Base-by-base conservation (phyloP, 2,329 filamentous ascomycete species). In the Xylariaceae sp. region DNA sequence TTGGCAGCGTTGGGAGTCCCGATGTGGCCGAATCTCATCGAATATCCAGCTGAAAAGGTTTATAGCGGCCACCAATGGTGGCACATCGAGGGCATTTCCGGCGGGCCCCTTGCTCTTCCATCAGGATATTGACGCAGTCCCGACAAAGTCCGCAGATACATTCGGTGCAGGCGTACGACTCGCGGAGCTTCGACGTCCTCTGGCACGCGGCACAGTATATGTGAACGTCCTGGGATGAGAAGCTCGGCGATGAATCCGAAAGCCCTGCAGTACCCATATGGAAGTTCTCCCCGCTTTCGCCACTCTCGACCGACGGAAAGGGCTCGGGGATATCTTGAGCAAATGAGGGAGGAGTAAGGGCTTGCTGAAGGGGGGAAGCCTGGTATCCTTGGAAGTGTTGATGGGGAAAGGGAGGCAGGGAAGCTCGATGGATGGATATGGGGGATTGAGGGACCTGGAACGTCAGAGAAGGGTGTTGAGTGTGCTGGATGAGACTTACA, bases 141-240 rank as follows among this genome's bases (percentile, higher is more conserved):
- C 81, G 77, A 59, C 92, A 96, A 31, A 96, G 73, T 12, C 89
- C 90, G 56, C 87, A 94, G 43, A 96, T 94, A 58, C 92, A 96
- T 59, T 95, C 89, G 1, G 89, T 94, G 58, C 90, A 96, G 15
- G 90, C 90, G 53, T 88, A 95, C 21, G 86, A 92, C 50, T 90
- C 83, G 51, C 79, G 81, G 17, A 96, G 65, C 9, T 80, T 65
- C 32, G 82, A 89, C 13, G 88, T 68, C 23, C 81, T 77, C 44
- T 85, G 79, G 54, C 90, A 96, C 30, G 83, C 84, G 14, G 89
- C 85, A 57, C 90, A 96, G 56, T 94, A 94, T 26, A 96, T 94
- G 55, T 94, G 85, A 3, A 90, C 82, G 42, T 72, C 72, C 33
- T 87, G 83, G 6, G 81, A 79, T 13, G 75, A 76, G 63, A 83